Evolutionary conservation across 75 land plant genomes (phyloP), one percentile per base, ranked within the genome.

Genomic region (Sequoia sempervirens): DNA sequence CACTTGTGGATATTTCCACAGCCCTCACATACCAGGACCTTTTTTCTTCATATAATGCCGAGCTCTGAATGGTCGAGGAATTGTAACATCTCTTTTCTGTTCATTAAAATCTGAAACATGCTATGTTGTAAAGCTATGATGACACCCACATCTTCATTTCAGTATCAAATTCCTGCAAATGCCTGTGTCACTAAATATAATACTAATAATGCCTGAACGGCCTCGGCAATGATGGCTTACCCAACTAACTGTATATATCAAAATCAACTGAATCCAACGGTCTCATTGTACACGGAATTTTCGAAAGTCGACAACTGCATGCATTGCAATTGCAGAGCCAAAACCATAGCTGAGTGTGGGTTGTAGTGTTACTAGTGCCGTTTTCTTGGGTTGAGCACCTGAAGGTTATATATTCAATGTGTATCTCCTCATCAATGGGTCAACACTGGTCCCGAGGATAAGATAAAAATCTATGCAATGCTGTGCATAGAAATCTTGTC

Each of bases 271-370:
- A 45, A 26, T 78, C 73, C 80, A 43, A 43, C 46, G 47, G 30
- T 11, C 80, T 43, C n/a, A 45, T 43, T 78, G 4, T n/a, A 30
- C 32, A 78, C 2, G 50, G n/a, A 18, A 45, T 26, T 76, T 76
- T 41, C 26, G 7, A 23, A 45, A 26, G 0, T 75, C 20, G 40
- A 37, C 10, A 38, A 43, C 20, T 40, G 40, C 23, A 20, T 78
- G 40, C 80, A 78, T 41, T 78, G 80, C 45, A 40, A 41, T 36
- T 18, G 52, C 80, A 78, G 47, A 78, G 12, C 80, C 80, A 5
- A 43, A 45, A 20, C 47, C 28, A 40, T 76, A 43, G 4, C 46
- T 9, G n/a, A 20, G 40, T 76, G 32, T 76, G 46, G n/a, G 20
- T 78, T 47, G 9, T 40, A 47, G 45, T 26, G 11, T 78, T 43